phyloP scores from a whole-genome alignment of 2,329 filamentous ascomycete genomes.

The Simplicillium aogashimaense region DNA sequence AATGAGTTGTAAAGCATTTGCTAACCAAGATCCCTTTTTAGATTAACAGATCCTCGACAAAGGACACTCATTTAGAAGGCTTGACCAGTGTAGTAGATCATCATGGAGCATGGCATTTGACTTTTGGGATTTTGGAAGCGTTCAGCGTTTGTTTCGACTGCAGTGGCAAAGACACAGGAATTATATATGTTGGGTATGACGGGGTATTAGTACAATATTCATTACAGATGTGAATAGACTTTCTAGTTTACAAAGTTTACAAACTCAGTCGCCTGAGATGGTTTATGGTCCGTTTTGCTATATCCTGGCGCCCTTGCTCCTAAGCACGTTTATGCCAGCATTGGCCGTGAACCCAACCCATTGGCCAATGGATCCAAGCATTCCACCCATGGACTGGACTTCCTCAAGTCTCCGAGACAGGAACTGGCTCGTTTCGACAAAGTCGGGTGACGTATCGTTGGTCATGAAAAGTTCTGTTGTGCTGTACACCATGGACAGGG shows the following conservation, averaged over 20 bases:
- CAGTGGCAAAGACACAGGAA: neutral
- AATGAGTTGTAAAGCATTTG: slow-evolving; percentile 12
- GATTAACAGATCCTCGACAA: slow-evolving; percentile 51
- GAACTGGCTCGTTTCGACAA: slow-evolving; percentile 69
- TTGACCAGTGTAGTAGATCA: neutral
- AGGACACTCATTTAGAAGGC: slow-evolving; percentile 26
- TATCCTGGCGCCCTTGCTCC: slow-evolving; percentile 80
- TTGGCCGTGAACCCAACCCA: slow-evolving; percentile 77
- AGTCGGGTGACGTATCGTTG: slow-evolving; percentile 66
- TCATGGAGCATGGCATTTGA: neutral
- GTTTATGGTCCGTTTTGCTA: slow-evolving; percentile 25
- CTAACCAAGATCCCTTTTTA: slow-evolving; percentile 17
- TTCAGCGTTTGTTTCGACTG: neutral
- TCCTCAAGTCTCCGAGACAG: slow-evolving; percentile 67
- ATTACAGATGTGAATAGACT: neutral
- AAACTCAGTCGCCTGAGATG: too few species aligned
- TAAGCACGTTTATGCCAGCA: slow-evolving; percentile 68
- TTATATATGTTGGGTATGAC: neutral
- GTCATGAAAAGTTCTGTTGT: slow-evolving; percentile 90
- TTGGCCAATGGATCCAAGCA: slow-evolving; percentile 54
- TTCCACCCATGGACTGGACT: slow-evolving; percentile 49
- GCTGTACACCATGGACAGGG: slow-evolving; percentile 51
- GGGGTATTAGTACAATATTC: slow-evolving; percentile 1
- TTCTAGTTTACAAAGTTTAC: too few species aligned
- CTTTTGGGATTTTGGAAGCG: neutral